A percentile compares a stretch with the other conserved stretches of the same genome.
These are phyloP conservation scores for Dicorynia guianensis DNA, from an alignment of 306 rosid genomes.

Conservation along the genomic window DNA sequence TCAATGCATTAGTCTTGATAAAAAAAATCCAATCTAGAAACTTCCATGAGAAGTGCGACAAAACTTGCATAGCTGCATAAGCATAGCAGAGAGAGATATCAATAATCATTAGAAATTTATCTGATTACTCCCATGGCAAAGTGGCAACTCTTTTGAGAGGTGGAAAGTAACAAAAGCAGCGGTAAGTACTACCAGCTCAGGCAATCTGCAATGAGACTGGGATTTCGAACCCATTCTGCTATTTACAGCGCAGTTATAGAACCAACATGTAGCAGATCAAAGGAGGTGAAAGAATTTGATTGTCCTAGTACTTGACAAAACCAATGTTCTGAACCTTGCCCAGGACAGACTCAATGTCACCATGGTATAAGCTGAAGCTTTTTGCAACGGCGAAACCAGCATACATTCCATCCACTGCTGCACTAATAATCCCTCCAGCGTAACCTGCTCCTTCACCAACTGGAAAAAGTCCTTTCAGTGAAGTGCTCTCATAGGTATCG, in stretches of 20 bases:
- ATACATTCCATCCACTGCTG: conserved; percentile 94
- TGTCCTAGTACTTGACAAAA: conserved; percentile 68
- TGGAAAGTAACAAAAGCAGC: not conserved
- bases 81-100: conserved; percentile 18
- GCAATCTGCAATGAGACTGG: conserved; percentile 12
- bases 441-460: conserved; percentile 99
- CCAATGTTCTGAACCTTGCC: conserved; percentile 78
- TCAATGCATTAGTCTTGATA: conserved; percentile 18
- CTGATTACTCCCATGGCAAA: conserved; percentile 13
- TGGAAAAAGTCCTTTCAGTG: conserved; percentile 84
- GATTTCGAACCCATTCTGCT: conserved; percentile 31
- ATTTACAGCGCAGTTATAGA: conserved; percentile 27
- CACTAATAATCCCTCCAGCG: conserved; percentile 97
- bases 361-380: conserved; percentile 58
- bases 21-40: not conserved
- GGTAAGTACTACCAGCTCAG: conserved; percentile 28
- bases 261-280: conserved; percentile 28
- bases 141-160: not conserved
- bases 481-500: conserved; percentile 82
- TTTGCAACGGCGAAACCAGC: conserved; percentile 90
- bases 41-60: not conserved
- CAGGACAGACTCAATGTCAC: conserved; percentile 72
- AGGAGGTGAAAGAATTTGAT: conserved; percentile 26
- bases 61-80: conserved; percentile 30
- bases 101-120: not conserved